Evolutionary conservation across 805 yeast species (phyloP).

Genomic region (Nakazawaea peltata): DNA sequence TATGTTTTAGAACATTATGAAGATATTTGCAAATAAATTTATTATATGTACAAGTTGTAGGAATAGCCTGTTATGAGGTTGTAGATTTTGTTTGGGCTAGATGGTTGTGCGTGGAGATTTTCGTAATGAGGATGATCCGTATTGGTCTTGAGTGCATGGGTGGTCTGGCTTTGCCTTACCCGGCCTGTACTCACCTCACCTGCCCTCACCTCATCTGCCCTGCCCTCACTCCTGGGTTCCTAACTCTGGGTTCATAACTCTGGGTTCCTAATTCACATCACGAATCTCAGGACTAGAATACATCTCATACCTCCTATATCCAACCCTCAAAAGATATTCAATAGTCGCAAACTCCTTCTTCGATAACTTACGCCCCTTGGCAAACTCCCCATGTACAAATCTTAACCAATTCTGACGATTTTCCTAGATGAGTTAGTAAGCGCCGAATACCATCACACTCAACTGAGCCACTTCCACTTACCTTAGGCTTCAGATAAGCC

Average conservation of each 20-base stretch:
- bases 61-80: background rate
- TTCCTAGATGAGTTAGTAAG: constrained; percentile 14
- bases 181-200: no score
- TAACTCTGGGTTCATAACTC: no score
- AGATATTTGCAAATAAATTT: constrained; percentile 22
- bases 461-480: constrained; percentile 21
- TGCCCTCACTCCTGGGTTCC: no score
- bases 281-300: constrained; percentile 64
- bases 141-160: no score
- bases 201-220: no score
- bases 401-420: constrained; percentile 23
- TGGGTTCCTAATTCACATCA: constrained; percentile 38
- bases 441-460: no score
- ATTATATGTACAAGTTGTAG: background rate
- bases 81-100: background rate
- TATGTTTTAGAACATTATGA: constrained; percentile 47
- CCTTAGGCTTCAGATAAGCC: constrained; percentile 36
- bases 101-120: no score
- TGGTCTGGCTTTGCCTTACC: no score
- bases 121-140: no score
- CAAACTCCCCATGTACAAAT: constrained; percentile 47
- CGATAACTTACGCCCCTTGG: constrained; percentile 44
- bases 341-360: constrained; percentile 79
- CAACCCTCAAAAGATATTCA: constrained; percentile 76
- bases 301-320: constrained; percentile 64